Base-by-base conservation (phyloP, 805 yeast species). In the Kodamaea lidongshanica region DNA sequence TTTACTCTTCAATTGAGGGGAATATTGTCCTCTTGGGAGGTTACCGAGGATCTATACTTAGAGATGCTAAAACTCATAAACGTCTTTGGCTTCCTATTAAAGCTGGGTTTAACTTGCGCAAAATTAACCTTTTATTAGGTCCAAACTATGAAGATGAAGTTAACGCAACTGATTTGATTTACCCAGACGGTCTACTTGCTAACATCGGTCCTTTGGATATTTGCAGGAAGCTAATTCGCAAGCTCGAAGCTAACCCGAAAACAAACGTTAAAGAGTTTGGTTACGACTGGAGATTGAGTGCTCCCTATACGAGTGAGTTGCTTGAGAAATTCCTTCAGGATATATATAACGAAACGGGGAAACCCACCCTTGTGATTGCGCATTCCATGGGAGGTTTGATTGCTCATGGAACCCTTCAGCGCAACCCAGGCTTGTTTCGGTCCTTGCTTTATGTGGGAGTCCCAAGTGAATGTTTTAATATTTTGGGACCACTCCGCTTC, bases 341-440 rank as follows among this genome's bases (percentile, higher is more conserved):
- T 5, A 56, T 85, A 16, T 64, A 70, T 26, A 50, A 61, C 7
- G 45, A 54, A 15, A 71, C 70, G 0, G 74, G 74, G 11, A 70
- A 70, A 37, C 86, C 83, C 8, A 69, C 78, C 0, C 57, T 79
- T 15, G 74, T 88, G 1, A 74, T 88, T 30, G 92, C 92, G 0
- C 96, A 88, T 52, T 86, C 95, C 0, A 87, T 88, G 96, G 96
- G 96, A 31, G 96, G 96, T 0, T 50, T 88, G 19, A 70, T 88
- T 5, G 76, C 94, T 0, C 95, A 86, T 48, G 78, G 80, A 33
- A 85, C 81, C 0, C 61, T 88, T 66, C 81, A 79, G 32, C 59
- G 61, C 30, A 70, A 74, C 35, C 87, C 95, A 0, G 57, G 70
- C 9, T 52, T 86, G 24, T 70, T 88, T 45, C 65, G 88, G 37